These are phyloP conservation scores for Colletotrichum falcatum DNA, from an alignment of 2,329 filamentous ascomycete species.

Conservation along the genomic window DNA sequence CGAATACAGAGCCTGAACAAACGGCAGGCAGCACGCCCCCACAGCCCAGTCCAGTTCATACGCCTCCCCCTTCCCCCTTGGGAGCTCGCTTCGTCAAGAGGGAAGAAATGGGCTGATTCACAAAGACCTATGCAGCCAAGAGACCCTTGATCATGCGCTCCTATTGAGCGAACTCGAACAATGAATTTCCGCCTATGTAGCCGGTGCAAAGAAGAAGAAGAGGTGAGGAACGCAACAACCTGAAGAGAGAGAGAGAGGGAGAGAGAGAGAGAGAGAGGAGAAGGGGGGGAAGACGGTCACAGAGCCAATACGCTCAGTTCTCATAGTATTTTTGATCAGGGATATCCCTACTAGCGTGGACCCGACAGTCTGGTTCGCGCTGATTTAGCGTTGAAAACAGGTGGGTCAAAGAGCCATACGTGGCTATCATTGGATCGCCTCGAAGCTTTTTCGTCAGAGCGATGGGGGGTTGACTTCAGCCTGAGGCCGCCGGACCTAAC, in stretches of 20 bases:
- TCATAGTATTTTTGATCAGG: slow-evolving; percentile 14
- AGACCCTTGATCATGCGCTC: slow-evolving; percentile 23
- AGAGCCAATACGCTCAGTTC: slow-evolving; percentile 22
- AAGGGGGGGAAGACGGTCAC: slow-evolving; percentile 7
- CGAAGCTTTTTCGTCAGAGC: slow-evolving; percentile 4
- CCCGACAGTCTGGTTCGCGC: slow-evolving; percentile 17
- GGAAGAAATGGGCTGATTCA: slow-evolving; percentile 33
- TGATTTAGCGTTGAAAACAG: slow-evolving; percentile 4
- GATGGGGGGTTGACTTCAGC: not conserved
- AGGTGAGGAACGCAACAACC: slow-evolving; percentile 9
- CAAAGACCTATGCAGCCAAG: slow-evolving; percentile 22
- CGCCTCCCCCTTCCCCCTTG: not conserved
- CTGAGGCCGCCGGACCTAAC: not conserved
- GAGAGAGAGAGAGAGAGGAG: slow-evolving; percentile 14
- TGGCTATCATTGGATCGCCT: slow-evolving; percentile 19
- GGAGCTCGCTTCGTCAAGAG: slow-evolving; percentile 13
- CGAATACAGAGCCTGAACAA: slow-evolving; percentile 18
- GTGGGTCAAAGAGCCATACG: not conserved
- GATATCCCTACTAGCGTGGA: slow-evolving; percentile 5
- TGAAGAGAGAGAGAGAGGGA: slow-evolving; percentile 12
- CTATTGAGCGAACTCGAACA: slow-evolving; percentile 17
- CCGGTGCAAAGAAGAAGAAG: slow-evolving; percentile 7
- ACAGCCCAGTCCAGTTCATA: slow-evolving; percentile 2
- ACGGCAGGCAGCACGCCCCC: slow-evolving; percentile 26
- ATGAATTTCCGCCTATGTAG: slow-evolving; percentile 19